These are phyloP conservation scores for Globisporangium polare DNA, from an alignment of 352 stramenopile species.

Conservation along the genomic window DNA sequence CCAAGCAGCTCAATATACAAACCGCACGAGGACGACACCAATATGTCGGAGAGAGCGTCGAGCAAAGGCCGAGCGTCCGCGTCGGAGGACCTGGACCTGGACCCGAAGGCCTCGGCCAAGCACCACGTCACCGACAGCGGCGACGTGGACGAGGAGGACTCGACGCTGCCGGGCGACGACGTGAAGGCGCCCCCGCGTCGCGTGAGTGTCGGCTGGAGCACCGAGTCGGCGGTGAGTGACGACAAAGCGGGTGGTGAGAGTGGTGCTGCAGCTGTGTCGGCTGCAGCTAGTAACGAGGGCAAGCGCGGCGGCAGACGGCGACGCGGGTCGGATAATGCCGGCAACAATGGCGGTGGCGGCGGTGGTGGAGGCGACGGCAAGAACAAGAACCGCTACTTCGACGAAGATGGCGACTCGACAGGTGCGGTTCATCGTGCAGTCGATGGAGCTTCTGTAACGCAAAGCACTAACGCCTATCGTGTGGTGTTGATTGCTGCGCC, in stretches of 20 bases:
- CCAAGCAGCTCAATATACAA: too few species aligned
- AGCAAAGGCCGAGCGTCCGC: conserved; percentile 3
- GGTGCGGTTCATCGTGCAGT: conserved; percentile 18
- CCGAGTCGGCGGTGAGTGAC: conserved; percentile 27
- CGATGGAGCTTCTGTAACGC: neutral
- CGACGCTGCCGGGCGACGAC: conserved; percentile 33
- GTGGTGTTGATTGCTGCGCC: neutral
- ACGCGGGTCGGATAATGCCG: conserved; percentile 41
- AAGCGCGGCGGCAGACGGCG: conserved; percentile 56
- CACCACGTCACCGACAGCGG: neutral
- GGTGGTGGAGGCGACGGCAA: conserved; percentile 27
- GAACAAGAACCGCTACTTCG: conserved; percentile 68
- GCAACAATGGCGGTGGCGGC: neutral
- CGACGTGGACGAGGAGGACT: conserved; percentile 49
- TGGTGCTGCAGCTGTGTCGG: neutral
- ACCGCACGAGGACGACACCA: neutral
- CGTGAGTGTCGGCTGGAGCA: conserved; percentile 63
- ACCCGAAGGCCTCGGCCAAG: conserved; percentile 11
- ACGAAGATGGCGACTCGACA: conserved; percentile 61
- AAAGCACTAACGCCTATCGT: neutral
- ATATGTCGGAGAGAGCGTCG: conserved; percentile 2
- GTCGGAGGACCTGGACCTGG: conserved; percentile 9
- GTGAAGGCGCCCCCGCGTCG: conserved; percentile 45
- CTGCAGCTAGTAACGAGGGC: conserved; percentile 22
- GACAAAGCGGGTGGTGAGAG: conserved; percentile 20